A percentile compares a stretch with the other conserved stretches of the same genome.
Evolutionary conservation across 805 yeast genomes (phyloP).

Genomic region (Wickerhamomyces silvicola): DNA sequence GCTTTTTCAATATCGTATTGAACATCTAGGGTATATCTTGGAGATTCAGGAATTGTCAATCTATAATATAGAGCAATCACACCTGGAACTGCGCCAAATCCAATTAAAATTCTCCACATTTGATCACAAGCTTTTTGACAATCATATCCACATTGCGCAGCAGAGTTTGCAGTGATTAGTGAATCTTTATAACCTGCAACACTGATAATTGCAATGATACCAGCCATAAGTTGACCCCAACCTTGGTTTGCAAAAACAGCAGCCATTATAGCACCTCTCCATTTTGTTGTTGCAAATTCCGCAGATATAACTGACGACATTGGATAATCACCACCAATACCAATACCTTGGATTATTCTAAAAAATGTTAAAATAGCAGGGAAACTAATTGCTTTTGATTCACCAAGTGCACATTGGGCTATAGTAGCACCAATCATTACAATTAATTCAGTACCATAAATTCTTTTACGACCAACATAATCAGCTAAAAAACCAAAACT

Average conservation of each 20-base stretch:
- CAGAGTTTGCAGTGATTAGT: slow-evolving; percentile 45
- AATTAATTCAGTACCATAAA: slow-evolving; percentile 83
- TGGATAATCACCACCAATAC: slow-evolving; percentile 97
- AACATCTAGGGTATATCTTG: slow-evolving; percentile 83
- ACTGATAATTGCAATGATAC: slow-evolving; percentile 71
- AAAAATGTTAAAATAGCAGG: slow-evolving; percentile 68
- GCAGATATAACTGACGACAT: slow-evolving; percentile 89
- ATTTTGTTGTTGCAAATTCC: slow-evolving; percentile 87
- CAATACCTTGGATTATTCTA: slow-evolving; percentile 89
- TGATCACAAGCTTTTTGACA: slow-evolving; percentile 82
- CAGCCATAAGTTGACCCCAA: slow-evolving; percentile 88
- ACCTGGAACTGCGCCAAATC: slow-evolving; percentile 91
- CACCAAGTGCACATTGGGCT: slow-evolving; percentile 69
- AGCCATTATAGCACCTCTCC: slow-evolving; percentile 98
- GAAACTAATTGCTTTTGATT: slow-evolving; percentile 64
- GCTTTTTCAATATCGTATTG: slow-evolving; percentile 50
- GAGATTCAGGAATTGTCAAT: slow-evolving; percentile 92
- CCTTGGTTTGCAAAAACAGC: slow-evolving; percentile 97
- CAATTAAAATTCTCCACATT: slow-evolving; percentile 90
- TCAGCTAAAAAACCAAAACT: slow-evolving; percentile 83
- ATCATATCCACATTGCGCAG: slow-evolving; percentile 53
- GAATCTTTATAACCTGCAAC: slow-evolving; percentile 71
- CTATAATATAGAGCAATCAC: slow-evolving; percentile 78
- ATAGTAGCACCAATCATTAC: slow-evolving; percentile 77
- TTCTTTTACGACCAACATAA: slow-evolving; percentile 74